Evolutionary conservation across 1,284 basidiomycete genomes (phyloP).

Genomic region (Pseudozyma sp.): DNA sequence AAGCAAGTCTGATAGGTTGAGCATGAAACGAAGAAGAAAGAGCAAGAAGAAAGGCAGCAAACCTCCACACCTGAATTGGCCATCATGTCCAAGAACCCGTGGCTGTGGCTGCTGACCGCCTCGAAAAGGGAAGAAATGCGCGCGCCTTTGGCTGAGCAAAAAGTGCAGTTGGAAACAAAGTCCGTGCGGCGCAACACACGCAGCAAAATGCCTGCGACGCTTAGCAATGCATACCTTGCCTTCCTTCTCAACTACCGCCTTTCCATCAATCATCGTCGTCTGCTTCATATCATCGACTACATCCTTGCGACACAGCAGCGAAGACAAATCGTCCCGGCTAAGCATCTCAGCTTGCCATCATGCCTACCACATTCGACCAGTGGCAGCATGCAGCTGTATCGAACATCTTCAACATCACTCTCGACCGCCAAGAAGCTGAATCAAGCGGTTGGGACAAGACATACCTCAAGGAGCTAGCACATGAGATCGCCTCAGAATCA

Average conservation of each 20-base stretch:
- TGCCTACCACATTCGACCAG: constrained; percentile 47
- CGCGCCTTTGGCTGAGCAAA: too few species aligned
- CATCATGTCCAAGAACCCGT: neutral
- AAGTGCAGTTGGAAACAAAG: too few species aligned
- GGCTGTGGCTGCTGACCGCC: too few species aligned
- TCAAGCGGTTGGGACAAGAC: constrained; percentile 78
- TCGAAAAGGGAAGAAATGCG: too few species aligned
- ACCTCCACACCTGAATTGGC: neutral
- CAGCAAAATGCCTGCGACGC: neutral
- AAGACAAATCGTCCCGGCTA: neutral
- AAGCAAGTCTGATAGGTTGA: neutral
- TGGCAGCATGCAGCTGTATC: constrained; percentile 83
- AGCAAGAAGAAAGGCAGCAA: neutral
- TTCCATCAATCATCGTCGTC: neutral
- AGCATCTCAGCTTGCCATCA: constrained; percentile 2
- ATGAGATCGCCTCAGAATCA: constrained; percentile 79
- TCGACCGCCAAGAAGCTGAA: constrained; percentile 82
- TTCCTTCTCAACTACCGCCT: neutral
- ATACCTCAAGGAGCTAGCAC: constrained; percentile 83
- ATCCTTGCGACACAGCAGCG: too few species aligned
- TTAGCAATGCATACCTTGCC: neutral
- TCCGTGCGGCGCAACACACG: too few species aligned
- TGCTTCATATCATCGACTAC: neutral
- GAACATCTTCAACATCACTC: constrained; percentile 80
- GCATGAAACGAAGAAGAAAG: neutral